Evolutionary conservation across 129 eudicot species (phyloP).

Genomic region (Saussurea involucrata): DNA sequence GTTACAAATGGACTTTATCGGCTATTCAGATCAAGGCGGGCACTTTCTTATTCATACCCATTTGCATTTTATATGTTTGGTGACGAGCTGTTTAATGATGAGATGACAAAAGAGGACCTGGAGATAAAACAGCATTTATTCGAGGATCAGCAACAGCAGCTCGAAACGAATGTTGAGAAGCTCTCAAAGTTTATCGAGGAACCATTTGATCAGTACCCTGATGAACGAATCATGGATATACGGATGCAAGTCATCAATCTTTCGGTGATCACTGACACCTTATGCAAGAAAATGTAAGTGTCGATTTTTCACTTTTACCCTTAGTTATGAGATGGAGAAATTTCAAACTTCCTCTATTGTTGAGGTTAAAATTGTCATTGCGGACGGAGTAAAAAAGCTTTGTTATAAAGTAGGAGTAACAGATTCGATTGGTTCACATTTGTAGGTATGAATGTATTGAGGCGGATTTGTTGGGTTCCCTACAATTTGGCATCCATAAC

Average conservation of each 20-base stretch:
- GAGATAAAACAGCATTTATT: slow-evolving; percentile 88
- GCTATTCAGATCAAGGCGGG: slow-evolving; percentile 84
- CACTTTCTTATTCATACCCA: slow-evolving; percentile 88
- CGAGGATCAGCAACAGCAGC: slow-evolving; percentile 98
- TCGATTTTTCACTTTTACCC: neutral
- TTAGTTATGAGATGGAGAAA: neutral
- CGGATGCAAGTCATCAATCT: slow-evolving; percentile 87
- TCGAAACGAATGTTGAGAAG: slow-evolving; percentile 88
- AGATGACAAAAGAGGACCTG: slow-evolving; percentile 71
- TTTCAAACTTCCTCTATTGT: neutral
- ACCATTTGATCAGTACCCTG: slow-evolving; percentile 66
- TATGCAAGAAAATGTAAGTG: slow-evolving; percentile 81
- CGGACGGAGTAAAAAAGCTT: neutral
- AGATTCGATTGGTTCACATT: slow-evolving; percentile 10
- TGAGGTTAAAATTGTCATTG: neutral
- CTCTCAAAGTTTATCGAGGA: slow-evolving; percentile 78
- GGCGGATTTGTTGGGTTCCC: slow-evolving; percentile 78
- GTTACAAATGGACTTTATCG: slow-evolving; percentile 84
- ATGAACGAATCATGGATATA: slow-evolving; percentile 51
- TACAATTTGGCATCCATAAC: slow-evolving; percentile 60
- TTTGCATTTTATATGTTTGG: slow-evolving; percentile 98
- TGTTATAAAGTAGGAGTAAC: neutral
- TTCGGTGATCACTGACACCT: slow-evolving; percentile 72
- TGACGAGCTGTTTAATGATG: slow-evolving; percentile 76
- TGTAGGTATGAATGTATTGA: slow-evolving; percentile 96